These are phyloP conservation scores for Kluyveromyces nonfermentans DNA, from an alignment of 805 yeast species.

Conservation along the genomic window DNA sequence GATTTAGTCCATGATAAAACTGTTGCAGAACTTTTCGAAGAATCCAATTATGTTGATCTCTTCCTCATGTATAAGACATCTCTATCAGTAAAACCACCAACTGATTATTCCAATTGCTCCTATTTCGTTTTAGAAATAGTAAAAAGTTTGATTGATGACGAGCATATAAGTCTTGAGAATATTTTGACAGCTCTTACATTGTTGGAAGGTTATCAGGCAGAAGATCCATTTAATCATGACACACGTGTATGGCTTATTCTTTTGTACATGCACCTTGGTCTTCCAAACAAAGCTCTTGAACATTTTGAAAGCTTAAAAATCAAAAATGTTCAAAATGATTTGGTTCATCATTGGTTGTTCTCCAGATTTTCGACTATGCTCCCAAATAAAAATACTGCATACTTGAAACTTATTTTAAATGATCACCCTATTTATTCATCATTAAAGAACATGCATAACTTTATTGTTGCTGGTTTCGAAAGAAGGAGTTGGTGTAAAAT, in stretches of 20 bases:
- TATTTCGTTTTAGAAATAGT: slow-evolving; percentile 54
- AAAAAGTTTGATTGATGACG: slow-evolving; percentile 22
- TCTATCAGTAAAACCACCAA: slow-evolving; percentile 36
- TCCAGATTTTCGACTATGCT: slow-evolving; percentile 38
- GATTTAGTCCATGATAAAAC: slow-evolving; percentile 38
- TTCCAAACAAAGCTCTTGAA: slow-evolving; percentile 37
- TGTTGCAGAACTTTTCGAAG: slow-evolving; percentile 18
- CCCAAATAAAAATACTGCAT: slow-evolving; percentile 34
- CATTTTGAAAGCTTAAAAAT: slow-evolving; percentile 50
- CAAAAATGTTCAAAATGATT: slow-evolving; percentile 70
- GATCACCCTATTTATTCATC: slow-evolving; percentile 45
- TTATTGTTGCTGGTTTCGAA: slow-evolving; percentile 45
- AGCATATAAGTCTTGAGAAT: slow-evolving; percentile 16
- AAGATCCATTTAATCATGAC: slow-evolving; percentile 67
- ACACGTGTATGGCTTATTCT: slow-evolving; percentile 62
- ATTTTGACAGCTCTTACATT: slow-evolving; percentile 38
- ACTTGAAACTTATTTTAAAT: slow-evolving; percentile 23
- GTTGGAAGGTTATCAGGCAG: slow-evolving; percentile 44
- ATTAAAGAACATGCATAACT: slow-evolving; percentile 42
- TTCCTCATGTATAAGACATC: slow-evolving; percentile 34
- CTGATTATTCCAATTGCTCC: slow-evolving; percentile 65
- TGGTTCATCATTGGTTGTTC: slow-evolving; percentile 45
- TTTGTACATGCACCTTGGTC: slow-evolving; percentile 51
- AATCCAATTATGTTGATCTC: slow-evolving; percentile 23
- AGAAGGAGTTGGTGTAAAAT: slow-evolving; percentile 56